phyloP scores from a whole-genome alignment of 768 basidiomycete genomes.

The Amanita subjunquillea region DNA sequence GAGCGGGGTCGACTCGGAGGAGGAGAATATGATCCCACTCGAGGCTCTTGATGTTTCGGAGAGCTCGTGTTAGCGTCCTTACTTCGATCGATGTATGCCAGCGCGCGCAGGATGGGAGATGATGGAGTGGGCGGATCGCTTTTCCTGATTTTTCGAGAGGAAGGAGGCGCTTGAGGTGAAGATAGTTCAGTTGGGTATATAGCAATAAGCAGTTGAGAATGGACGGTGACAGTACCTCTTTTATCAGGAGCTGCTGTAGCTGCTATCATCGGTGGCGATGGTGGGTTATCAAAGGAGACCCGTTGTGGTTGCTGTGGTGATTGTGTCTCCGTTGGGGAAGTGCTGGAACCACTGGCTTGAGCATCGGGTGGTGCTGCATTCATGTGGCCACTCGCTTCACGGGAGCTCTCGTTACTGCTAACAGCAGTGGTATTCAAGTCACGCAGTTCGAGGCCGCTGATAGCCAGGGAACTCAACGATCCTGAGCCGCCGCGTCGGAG shows the following conservation, averaged over 20 bases:
- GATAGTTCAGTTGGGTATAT: not conserved
- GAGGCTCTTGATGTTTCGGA: slow-evolving; percentile 1
- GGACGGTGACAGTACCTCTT: slow-evolving; percentile 23
- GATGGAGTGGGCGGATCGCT: slow-evolving; percentile 26
- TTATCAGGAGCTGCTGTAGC: slow-evolving; percentile 21
- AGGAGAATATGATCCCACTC: slow-evolving; percentile 19
- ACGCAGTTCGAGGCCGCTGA: slow-evolving; percentile 13
- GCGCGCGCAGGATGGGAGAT: slow-evolving; percentile 21
- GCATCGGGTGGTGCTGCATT: not conserved
- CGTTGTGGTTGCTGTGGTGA: slow-evolving; percentile 9
- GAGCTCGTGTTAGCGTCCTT: slow-evolving; percentile 15
- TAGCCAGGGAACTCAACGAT: slow-evolving; percentile 31
- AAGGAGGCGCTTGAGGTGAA: slow-evolving; percentile 13
- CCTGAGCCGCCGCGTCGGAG: slow-evolving; percentile 24
- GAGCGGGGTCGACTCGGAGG: slow-evolving; percentile 32
- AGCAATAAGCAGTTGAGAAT: not conserved
- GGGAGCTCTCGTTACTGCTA: not conserved
- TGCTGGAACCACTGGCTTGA: slow-evolving; percentile 1
- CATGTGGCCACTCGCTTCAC: slow-evolving; percentile 1
- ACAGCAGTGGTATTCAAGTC: not conserved
- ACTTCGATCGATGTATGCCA: slow-evolving; percentile 15
- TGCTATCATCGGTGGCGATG: slow-evolving; percentile 8
- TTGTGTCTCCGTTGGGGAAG: slow-evolving; percentile 3
- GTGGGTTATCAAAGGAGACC: slow-evolving; percentile 11
- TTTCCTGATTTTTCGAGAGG: slow-evolving; percentile 17